A percentile compares a stretch with the other conserved stretches of the same genome.
Evolutionary conservation across 2,329 filamentous ascomycete species (phyloP).

Genomic region (Pleoardoris graminearum): DNA sequence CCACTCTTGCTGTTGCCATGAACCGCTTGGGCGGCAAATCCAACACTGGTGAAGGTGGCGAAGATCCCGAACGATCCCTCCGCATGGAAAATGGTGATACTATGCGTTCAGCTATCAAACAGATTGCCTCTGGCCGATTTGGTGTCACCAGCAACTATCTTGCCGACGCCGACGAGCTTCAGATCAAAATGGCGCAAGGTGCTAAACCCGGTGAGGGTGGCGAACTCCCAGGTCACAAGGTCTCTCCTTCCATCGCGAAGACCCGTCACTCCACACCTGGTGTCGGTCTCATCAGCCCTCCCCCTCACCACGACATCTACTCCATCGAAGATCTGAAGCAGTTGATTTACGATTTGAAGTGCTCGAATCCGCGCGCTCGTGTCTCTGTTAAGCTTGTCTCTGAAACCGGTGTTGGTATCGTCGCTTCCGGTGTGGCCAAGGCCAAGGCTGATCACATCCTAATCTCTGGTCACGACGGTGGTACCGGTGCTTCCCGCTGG

Average conservation of each 20-base stretch:
- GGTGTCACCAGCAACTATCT: slow-evolving; percentile 95
- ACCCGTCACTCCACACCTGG: slow-evolving; percentile 95
- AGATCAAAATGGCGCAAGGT: slow-evolving; percentile 99
- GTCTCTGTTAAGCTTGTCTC: slow-evolving; percentile 98
- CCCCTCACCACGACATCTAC: slow-evolving; percentile 97
- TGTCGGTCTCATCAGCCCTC: slow-evolving; percentile 93
- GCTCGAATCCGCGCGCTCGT: slow-evolving; percentile 86
- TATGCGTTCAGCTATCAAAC: slow-evolving; percentile 97
- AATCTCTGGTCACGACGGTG: slow-evolving; percentile 95
- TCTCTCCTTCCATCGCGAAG: slow-evolving; percentile 88
- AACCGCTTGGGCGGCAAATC: slow-evolving; percentile 95
- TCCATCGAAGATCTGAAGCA: slow-evolving; percentile 98
- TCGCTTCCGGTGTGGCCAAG: slow-evolving; percentile 95
- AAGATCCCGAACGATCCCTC: slow-evolving; percentile 88
- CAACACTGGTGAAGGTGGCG: slow-evolving; percentile 96
- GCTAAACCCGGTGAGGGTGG: slow-evolving; percentile 97
- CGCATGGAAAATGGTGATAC: slow-evolving; percentile 89
- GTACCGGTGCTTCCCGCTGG: slow-evolving; percentile 95
- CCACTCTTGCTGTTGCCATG: slow-evolving; percentile 93
- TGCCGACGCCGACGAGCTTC: slow-evolving; percentile 91
- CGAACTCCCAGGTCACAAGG: slow-evolving; percentile 95
- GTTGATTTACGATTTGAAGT: slow-evolving; percentile 96
- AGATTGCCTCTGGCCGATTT: slow-evolving; percentile 93
- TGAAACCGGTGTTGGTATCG: slow-evolving; percentile 95
- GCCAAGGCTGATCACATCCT: slow-evolving; percentile 96